These are phyloP conservation scores for Drosera spatulata DNA, from an alignment of 179 eudicot species.

Conservation along the genomic window DNA sequence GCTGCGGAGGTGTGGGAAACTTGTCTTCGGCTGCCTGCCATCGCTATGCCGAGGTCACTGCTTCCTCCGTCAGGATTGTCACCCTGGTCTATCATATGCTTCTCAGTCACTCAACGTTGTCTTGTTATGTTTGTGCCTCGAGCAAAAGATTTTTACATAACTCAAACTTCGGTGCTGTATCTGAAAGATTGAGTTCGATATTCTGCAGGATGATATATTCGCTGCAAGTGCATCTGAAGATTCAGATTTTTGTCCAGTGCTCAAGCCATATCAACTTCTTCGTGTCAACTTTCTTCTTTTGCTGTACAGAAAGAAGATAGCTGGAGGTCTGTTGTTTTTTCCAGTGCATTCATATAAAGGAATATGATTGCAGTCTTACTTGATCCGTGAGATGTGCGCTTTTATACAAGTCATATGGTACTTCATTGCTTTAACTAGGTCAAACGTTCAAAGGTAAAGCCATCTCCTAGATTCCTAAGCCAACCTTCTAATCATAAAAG, in stretches of 20 bases:
- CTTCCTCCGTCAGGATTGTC: slow-evolving; percentile 67
- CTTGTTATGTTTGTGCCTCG: too few relatives aligned
- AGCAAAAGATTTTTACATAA: too few relatives aligned
- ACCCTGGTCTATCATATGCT: slow-evolving; percentile 62
- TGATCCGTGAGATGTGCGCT: too few relatives aligned
- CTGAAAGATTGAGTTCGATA: too few relatives aligned
- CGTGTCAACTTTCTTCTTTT: slow-evolving; percentile 96
- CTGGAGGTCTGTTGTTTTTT: slow-evolving; percentile 52
- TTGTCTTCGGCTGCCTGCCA: slow-evolving; percentile 28
- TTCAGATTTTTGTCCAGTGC: slow-evolving; percentile 65
- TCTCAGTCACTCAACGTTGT: too few relatives aligned
- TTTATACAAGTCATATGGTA: too few relatives aligned
- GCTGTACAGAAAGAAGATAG: slow-evolving; percentile 76
- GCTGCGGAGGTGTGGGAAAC: slow-evolving; percentile 57
- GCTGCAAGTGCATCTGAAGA: slow-evolving; percentile 57
- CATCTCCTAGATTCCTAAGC: too few relatives aligned
- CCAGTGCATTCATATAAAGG: neutral
- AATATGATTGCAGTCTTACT: too few relatives aligned
- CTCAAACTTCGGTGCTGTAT: neutral
- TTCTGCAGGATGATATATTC: slow-evolving; percentile 46
- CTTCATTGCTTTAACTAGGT: too few relatives aligned
- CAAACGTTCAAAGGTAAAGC: too few relatives aligned
- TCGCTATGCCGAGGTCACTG: slow-evolving; percentile 55
- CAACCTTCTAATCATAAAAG: too few relatives aligned
- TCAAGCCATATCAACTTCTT: slow-evolving; percentile 94